Base-by-base conservation (phyloP, 1,139 yeast species). In the Candida tunisiensis region DNA sequence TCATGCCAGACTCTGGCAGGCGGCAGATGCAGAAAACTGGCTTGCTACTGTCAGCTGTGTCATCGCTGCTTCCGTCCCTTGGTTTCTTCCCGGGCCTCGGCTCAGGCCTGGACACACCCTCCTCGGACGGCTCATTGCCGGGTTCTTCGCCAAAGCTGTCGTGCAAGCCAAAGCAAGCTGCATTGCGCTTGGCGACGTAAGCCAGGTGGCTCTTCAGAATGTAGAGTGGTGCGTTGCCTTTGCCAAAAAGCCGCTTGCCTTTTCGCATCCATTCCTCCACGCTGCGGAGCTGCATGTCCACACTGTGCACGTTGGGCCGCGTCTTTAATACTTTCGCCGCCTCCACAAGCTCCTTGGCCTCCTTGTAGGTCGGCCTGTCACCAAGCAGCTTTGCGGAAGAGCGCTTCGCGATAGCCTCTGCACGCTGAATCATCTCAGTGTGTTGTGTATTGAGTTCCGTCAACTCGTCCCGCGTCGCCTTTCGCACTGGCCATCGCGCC, bases 1-100 rank as follows among this genome's bases (percentile, higher is more conserved):
- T 78, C 24, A 52, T 43, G 2, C 83, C 88, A 31, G 60, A 62
- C 41, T 78, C 92, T 14, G 57, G 54, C 31, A 62, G 66, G 24
- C 92, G 64, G 48, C 93, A 80, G 28, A 74, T 51, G 45, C 93
- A 80, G 44, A 73, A 79, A 13, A 43, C 38, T 5, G 34, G 30
- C 27, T 44, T 46, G n/a, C 40, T 36, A 16, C 47, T 53, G n/a
- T n/a, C n/a, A n/a, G n/a, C n/a, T n/a, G n/a, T n/a, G n/a, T n/a
- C n/a, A n/a, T n/a, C n/a, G n/a, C n/a, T n/a, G n/a, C n/a, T n/a
- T n/a, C n/a, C n/a, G n/a, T n/a, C n/a, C n/a, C 26, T 16, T 33
- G 33, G 23, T 27, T 11, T 21, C 31, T 15, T 18, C 16, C 30
- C 13, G 21, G 36, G 37, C 2, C 44, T 44, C 1, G n/a, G 16